Evolutionary conservation across 1,284 basidiomycete species (phyloP).

Genomic region (Wolfiporia cocos): DNA sequence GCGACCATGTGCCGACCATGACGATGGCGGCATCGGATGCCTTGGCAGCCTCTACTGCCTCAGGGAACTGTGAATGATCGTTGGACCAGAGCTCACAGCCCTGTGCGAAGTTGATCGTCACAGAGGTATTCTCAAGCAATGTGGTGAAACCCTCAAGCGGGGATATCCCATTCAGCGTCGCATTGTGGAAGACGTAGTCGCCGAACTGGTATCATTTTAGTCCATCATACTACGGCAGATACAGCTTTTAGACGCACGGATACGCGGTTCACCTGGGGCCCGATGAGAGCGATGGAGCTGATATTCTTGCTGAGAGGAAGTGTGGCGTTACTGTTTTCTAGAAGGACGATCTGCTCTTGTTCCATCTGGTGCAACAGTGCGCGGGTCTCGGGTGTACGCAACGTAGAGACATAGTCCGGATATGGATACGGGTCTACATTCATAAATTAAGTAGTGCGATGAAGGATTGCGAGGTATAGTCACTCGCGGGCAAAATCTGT

Average conservation of each 20-base stretch:
- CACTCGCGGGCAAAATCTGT: neutral
- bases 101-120: constrained; percentile 57
- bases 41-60: constrained; percentile 47
- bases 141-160: constrained; percentile 57
- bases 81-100: constrained; percentile 66
- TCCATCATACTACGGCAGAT: neutral
- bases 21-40: constrained; percentile 57
- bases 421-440: constrained; percentile 70
- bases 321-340: constrained; percentile 49
- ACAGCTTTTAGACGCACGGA: constrained; percentile 33
- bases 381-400: constrained; percentile 49
- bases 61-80: constrained; percentile 47
- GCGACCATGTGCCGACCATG: constrained; percentile 64
- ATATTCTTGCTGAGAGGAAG: constrained; percentile 50
- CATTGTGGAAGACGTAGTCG: constrained; percentile 70
- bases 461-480: neutral
- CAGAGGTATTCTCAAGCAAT: constrained; percentile 41
- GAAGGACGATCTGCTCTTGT: constrained; percentile 52
- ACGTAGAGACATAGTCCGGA: constrained; percentile 45
- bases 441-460: too few relatives aligned
- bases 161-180: constrained; percentile 51
- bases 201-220: constrained; percentile 37
- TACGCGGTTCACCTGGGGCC: constrained; percentile 57
- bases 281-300: constrained; percentile 53
- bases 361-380: constrained; percentile 50